These are phyloP conservation scores for Nigrospora oryzae DNA, from an alignment of 2,329 filamentous ascomycete genomes.

Conservation along the genomic window DNA sequence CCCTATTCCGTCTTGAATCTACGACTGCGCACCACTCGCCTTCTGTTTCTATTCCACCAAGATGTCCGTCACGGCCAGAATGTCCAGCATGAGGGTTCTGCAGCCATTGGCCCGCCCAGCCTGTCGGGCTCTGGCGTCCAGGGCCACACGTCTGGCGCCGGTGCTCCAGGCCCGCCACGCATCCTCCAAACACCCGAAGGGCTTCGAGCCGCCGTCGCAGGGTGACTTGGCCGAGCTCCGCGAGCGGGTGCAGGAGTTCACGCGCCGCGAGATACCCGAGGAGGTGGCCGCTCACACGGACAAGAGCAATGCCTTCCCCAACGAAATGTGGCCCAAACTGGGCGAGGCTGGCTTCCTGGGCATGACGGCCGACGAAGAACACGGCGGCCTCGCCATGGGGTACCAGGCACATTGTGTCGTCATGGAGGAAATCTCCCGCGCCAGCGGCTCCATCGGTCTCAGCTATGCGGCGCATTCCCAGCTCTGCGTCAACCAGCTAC, in stretches of 20 bases:
- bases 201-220: constrained; percentile 59
- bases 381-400: constrained; percentile 82
- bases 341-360: constrained; percentile 87
- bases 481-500: constrained; percentile 92
- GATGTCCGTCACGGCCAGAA: constrained; percentile 9
- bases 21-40: too few relatives aligned
- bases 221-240: constrained; percentile 74
- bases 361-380: constrained; percentile 86
- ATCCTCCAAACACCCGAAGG: constrained; percentile 54
- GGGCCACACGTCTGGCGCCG: constrained; percentile 5
- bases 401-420: constrained; percentile 96
- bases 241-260: constrained; percentile 81
- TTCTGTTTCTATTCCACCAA: too few relatives aligned
- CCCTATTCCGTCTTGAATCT: too few relatives aligned
- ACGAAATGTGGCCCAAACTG: constrained; percentile 87
- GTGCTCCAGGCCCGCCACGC: constrained; percentile 32
- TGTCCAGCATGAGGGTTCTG: constrained; percentile 31
- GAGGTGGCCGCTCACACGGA: constrained; percentile 79
- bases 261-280: constrained; percentile 77
- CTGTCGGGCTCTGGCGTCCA: constrained; percentile 3
- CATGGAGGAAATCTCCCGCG: constrained; percentile 88
- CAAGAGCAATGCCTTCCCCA: constrained; percentile 77
- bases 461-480: constrained; percentile 96
- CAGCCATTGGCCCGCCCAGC: constrained; percentile 26
- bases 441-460: constrained; percentile 74